Evolutionary conservation across 2,329 filamentous ascomycete species (phyloP), one percentile per base, ranked within the genome.

Genomic region (Aspergillus puulaauensis): DNA sequence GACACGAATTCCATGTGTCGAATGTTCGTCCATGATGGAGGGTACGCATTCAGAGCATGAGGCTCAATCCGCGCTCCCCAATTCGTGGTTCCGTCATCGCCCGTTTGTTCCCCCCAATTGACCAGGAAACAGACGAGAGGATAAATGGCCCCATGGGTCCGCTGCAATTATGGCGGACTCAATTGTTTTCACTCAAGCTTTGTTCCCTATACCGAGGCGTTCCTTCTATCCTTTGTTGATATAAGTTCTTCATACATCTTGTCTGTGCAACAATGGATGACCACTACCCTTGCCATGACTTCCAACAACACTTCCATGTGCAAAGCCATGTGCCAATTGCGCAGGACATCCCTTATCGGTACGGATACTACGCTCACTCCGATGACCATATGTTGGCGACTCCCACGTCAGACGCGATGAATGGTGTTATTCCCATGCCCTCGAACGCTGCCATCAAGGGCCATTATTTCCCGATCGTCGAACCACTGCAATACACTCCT

Each of bases 81-180:
- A 54, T 54, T 54, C 52, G 52, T 23, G 33, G 33, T 45, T 15
- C 41, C 21, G 12, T 41, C 41, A 41, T 48, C 19, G 17, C 52
- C 31, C 19, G 46, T 40, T 39, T 53, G 40, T 27, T 52, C 33
- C 50, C 44, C 39, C 39, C 27, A 31, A 33, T 39, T 54, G 14
- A 33, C 24, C 51, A 27, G 23, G 23, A 33, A 19, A 27, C 19
- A 17, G 45, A 53, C 47, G 27, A 33, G 51, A 58, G 52, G 49
- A 56, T 51, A 52, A 58, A 56, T 59, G 59, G 31, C 33, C 37
- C 45, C 56, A 46, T 54, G 48, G 44, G 17, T 51, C 48, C 45
- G 33, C 56, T 40, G 44, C 37, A 24, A 37, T 31, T 4, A 52
- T 52, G 52, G 27, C 39, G 23, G 24, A 27, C 12, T 24, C 23